These are phyloP conservation scores for Tanozyma kutaoensis DNA, from an alignment of 805 yeast genomes.

Conservation along the genomic window DNA sequence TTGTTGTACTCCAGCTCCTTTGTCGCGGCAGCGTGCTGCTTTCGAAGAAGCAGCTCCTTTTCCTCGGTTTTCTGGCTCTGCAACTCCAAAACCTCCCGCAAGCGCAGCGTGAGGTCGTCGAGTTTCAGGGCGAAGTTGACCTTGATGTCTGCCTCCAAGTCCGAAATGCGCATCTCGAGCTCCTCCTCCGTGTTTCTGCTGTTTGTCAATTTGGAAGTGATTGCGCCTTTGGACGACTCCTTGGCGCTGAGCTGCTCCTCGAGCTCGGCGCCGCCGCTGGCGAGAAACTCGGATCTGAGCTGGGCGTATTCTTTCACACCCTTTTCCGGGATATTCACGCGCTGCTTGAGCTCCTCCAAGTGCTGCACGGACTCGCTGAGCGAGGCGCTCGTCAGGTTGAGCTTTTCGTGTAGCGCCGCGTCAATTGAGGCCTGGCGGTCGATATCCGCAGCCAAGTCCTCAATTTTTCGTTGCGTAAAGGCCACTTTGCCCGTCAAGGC, in stretches of 20 bases:
- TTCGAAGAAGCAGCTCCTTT: not conserved
- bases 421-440: conserved; percentile 35
- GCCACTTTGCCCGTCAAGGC: conserved; percentile 33
- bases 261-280: conserved; percentile 42
- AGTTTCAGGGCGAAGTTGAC: conserved; percentile 24
- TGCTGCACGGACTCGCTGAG: conserved; percentile 17
- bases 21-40: conserved; percentile 18
- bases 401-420: conserved; percentile 29
- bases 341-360: conserved; percentile 6
- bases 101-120: conserved; percentile 13
- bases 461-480: conserved; percentile 33
- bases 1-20: conserved; percentile 52
- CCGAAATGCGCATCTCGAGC: conserved; percentile 23
- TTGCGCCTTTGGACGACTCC: too few species aligned
- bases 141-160: conserved; percentile 20
- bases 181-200: conserved; percentile 14
- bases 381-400: conserved; percentile 25
- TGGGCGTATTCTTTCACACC: conserved; percentile 44
- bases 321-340: conserved; percentile 27
- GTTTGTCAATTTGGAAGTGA: too few species aligned
- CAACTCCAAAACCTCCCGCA: conserved; percentile 17
- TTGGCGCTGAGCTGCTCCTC: conserved; percentile 38
- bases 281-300: conserved; percentile 43
- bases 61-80: conserved; percentile 13
- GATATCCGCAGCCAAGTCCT: conserved; percentile 38